Base-by-base conservation (phyloP, 1,139 yeast genomes). In the Yamadazyma friedrichii region DNA sequence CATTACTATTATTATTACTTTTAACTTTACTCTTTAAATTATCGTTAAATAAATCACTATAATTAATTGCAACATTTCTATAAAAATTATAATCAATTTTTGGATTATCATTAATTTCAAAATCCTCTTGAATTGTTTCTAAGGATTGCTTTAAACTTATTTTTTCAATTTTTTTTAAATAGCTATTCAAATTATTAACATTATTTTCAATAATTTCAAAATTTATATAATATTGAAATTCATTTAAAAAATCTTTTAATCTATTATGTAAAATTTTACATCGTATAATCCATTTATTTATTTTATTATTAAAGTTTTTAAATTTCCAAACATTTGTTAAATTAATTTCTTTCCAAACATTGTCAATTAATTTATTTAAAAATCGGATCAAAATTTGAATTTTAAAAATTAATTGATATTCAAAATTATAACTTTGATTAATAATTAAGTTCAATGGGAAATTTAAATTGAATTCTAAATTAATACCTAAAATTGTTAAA, bases 401-500 rank as follows among this genome's bases (percentile, higher is more conserved):
- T 49, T 96, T 79, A 53, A 87, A 88, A 42, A 89, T 65, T 26
- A 88, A 67, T 58, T 91, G 96, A 55, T 85, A 89, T 46, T 94
- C 89, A 38, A 82, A 75, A 27, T 88, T 70, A 25, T 84, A 79
- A 33, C 88, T 84, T 45, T 83, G 78, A 20, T 86, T 80, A 3
- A 89, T 64, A 1, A 93, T 70, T 31, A 91, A 68, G 49, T 89
- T 88, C 36, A 89, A 63, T 0, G 99, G 99, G 56, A 88, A 94
- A 6, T 97, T 96, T 15, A 91, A 67, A 22, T 74, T 67, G 28
- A 88, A 59, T 40, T 87, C 86, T 33, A 89, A 67, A 49, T 82
- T 85, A 11, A 89, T 54, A 29, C 70, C 65, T 2, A 65, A 47
- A 4, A 70, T 61, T 2, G 73, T 54, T 35, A 61, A 59, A 15